Evolutionary conservation across 2,329 filamentous ascomycete species (phyloP), one percentile per base, ranked within the genome.

Genomic region (Trichoderma endophyticum): DNA sequence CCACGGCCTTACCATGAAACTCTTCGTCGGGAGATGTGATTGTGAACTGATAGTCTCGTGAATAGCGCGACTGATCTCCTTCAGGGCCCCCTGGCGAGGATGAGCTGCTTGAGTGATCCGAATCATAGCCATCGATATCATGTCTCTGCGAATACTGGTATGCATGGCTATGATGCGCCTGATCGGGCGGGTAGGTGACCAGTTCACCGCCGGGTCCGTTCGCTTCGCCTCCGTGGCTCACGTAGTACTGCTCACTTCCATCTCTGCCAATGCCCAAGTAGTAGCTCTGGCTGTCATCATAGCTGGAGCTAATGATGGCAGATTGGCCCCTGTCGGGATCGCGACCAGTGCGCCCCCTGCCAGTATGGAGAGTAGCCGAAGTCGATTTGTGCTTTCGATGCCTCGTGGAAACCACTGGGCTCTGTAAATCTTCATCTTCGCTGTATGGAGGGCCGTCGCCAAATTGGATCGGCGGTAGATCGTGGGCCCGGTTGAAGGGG

Each of bases 1-100:
- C 96, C 32, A 99, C 93, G 12, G 94, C 95, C 80, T 97, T 97
- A 63, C 96, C 96, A 79, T 98, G 95, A 89, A 98, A 98, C 81
- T 98, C 94, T 82, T 98, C 95, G 80, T 98, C 96, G 6, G 95
- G 94, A 15, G 93, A 97, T 18, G 93, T 95, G 76, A 97, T 97
- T 21, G 94, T 97, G 80, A 98, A 97, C 77, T 97, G 93, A 80
- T 97, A 98, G 81, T 97, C 93, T 75, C 93, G 90, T 60, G 94
- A 97, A 81, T 95, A 97, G 77, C 94, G 89, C 70, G 91, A 93
- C 79, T 93, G 88, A 78, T 94, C 91, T 76, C 89, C 88, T 72
- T 87, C 84, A 71, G 83, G 85, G 73, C 84, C 86, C 34, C 85
- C 86, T 1, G 89, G 88, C 9, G 89, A 91, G 18, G 89, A 90